phyloP scores from a whole-genome alignment of 1,284 basidiomycete species.

The Rhodotorula sp. region DNA sequence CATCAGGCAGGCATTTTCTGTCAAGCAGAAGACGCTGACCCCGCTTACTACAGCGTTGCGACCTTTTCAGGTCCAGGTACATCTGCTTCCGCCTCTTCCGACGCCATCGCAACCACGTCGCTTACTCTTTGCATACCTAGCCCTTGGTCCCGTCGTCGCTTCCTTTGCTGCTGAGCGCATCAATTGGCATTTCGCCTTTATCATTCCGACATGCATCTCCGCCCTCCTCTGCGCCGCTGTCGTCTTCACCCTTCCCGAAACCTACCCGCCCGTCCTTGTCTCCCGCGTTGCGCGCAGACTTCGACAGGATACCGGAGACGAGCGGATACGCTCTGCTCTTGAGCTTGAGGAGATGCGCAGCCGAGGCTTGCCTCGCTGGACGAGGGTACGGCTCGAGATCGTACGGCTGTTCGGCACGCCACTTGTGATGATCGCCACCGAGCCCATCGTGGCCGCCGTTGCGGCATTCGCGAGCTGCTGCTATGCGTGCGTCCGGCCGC shows the following conservation, averaged over 20 bases:
- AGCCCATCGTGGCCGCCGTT: conserved; percentile 49
- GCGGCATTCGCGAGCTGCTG: conserved; percentile 33
- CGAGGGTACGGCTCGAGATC: conserved; percentile 6
- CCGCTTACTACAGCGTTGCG: conserved; percentile 37
- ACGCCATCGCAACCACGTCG: too few relatives aligned
- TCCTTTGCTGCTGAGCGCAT: conserved; percentile 43
- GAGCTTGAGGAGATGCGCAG: conserved; percentile 25
- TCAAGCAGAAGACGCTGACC: neutral
- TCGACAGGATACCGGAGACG: conserved; percentile 33
- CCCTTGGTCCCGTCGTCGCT: conserved; percentile 48
- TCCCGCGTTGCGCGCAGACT: conserved; percentile 26
- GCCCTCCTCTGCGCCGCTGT: conserved; percentile 18
- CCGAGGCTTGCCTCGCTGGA: neutral
- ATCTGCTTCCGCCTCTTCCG: too few relatives aligned
- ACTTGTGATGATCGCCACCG: conserved; percentile 48
- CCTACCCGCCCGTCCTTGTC: conserved; percentile 41
- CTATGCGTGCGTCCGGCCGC: conserved; percentile 46
- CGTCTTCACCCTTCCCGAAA: conserved; percentile 43
- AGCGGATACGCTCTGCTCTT: conserved; percentile 22
- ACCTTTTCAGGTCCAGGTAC: conserved; percentile 49
- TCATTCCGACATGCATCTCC: conserved; percentile 43
- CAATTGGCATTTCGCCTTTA: conserved; percentile 39
- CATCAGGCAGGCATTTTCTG: neutral
- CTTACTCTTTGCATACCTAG: conserved; percentile 17
- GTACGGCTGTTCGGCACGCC: conserved; percentile 40